Evolutionary conservation across 2,329 filamentous ascomycete species (phyloP), one percentile per base, ranked within the genome.

Genomic region (Zymoseptoria brevis): DNA sequence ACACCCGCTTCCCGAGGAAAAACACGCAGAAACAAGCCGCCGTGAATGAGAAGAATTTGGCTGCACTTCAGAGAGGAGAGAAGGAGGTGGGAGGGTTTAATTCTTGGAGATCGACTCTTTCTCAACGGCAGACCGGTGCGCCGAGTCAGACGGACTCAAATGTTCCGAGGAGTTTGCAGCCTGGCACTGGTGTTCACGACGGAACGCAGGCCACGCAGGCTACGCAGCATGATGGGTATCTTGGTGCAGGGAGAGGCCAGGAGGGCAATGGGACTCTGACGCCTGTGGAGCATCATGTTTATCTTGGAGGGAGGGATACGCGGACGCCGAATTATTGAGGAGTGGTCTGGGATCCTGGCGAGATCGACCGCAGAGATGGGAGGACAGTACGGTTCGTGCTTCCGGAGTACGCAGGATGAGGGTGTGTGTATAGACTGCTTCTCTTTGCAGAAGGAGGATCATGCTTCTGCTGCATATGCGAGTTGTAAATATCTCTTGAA

Each of bases 21-120:
- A 64, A 70, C 60, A 54, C 67, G n/a, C 60, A 69, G 24, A 71
- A 70, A 55, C 64, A 63, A 2, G 63, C 66, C 2, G 65, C 63
- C 1, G 66, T 62, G 2, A 64, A 67, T 8, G 64, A 64, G 13
- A 71, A 71, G 57, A 72, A 72, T 30, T 62, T 64, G 19, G 61
- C 60, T 8, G 66, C 62, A 1, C 52, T 72, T n/a, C 61, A 68
- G 8, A 50, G 57, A 4, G 70, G 70, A 8, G 59, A 66, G 24
- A 50, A 53, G 2, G 69, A 72, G 53, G 69, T 71, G 62, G 60
- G 55, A 45, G 59, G 53, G 50, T 51, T 64, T n/a, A 16, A 45
- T 16, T 45, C 35, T 7, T 45, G 35, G 35, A 45, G 35, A 7
- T 7, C 26, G 26, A 29, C 26, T 29, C 26, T 13, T 16, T 45